Conservation (phyloP, 139 green algal genomes). For the Ulvella scutata region DNA sequence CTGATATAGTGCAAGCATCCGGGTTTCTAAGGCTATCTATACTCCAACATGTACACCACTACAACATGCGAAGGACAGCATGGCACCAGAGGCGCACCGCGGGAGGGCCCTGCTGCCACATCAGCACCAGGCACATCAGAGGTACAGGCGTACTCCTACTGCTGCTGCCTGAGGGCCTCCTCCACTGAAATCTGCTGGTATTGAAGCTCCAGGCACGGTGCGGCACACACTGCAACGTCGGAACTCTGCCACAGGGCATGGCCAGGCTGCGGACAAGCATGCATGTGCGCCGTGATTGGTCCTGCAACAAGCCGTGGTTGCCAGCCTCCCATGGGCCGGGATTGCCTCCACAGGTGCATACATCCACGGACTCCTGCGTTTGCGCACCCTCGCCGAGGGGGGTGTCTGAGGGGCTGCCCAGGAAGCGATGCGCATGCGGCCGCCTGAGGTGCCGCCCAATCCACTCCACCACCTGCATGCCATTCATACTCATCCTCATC, state of each 20-base stretch:
- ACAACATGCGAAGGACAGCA: slow-evolving; percentile 7
- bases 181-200: background rate
- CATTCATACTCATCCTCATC: background rate
- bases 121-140: background rate
- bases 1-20: too few relatives aligned
- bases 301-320: background rate
- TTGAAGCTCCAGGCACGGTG: too few relatives aligned
- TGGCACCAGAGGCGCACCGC: background rate
- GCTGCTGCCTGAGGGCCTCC: background rate
- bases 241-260: background rate
- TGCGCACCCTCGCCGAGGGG: background rate
- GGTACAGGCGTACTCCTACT: background rate
- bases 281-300: background rate
- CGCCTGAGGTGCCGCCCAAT: slow-evolving; percentile 44
- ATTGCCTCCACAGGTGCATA: background rate
- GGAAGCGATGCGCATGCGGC: slow-evolving; percentile 25
- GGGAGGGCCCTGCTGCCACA: background rate
- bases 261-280: background rate
- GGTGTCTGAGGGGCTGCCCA: too few relatives aligned
- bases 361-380: background rate
- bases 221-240: background rate
- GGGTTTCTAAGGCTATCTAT: too few relatives aligned
- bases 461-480: slow-evolving; percentile 47
- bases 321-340: background rate
- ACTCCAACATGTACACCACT: too few relatives aligned